Conservation (phyloP, 208 protist genomes). For the Angomonas desouzai region DNA sequence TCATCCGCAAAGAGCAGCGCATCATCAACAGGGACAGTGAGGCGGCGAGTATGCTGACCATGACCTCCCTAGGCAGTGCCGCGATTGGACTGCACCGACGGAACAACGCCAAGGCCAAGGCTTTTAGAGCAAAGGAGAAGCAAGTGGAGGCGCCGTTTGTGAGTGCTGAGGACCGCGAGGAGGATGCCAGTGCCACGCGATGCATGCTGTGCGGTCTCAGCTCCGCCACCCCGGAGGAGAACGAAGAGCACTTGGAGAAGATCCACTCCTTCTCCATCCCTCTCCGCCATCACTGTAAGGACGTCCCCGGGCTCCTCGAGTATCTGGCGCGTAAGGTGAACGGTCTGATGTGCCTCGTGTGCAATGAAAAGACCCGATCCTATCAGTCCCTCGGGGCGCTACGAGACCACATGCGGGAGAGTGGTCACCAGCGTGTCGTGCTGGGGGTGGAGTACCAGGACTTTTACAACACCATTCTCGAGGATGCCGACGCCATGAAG, state of each 20-base stretch:
- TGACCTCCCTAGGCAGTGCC: conserved; percentile 80
- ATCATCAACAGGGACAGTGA: conserved; percentile 83
- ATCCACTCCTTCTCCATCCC: conserved; percentile 81
- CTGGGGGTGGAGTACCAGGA: conserved; percentile 81
- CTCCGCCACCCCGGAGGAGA: conserved; percentile 38
- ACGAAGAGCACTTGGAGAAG: conserved; percentile 55
- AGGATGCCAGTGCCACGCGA: conserved; percentile 66
- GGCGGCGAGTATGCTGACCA: conserved; percentile 71
- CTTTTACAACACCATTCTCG: conserved; percentile 72
- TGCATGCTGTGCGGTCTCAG: conserved; percentile 81
- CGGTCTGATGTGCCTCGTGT: conserved; percentile 85
- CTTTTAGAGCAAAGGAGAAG: conserved; percentile 8
- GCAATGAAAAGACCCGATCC: conserved; percentile 71
- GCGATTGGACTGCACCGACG: conserved; percentile 87
- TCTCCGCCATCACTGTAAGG: conserved; percentile 52
- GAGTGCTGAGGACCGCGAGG: conserved; percentile 62
- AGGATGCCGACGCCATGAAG: conserved; percentile 37
- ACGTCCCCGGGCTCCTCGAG: conserved; percentile 52
- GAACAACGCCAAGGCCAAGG: conserved; percentile 61
- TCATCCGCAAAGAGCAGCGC: conserved; percentile 89
- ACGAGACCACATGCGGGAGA: conserved; percentile 83
- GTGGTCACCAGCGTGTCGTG: conserved; percentile 71
- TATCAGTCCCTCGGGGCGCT: conserved; percentile 72
- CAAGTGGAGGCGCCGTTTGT: conserved; percentile 40
- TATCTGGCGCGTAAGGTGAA: conserved; percentile 88